Conservation (phyloP, 768 basidiomycete genomes). For the Lactarius quietus region DNA sequence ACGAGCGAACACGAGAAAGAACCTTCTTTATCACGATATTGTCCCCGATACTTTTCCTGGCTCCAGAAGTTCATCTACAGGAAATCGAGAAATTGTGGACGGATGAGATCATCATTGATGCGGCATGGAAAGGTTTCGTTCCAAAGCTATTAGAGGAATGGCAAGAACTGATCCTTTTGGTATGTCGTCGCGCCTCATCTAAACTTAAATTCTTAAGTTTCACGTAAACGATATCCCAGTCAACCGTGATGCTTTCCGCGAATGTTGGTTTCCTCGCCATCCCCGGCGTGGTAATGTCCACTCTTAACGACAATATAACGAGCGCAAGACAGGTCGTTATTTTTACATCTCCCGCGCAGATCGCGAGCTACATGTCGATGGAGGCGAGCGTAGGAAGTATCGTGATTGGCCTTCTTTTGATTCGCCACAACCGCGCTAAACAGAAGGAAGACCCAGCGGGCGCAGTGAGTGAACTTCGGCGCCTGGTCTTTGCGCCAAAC, state of each 20-base stretch:
- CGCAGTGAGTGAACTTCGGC: not conserved
- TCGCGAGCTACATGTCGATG: constrained; percentile 48
- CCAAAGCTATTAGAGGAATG: not conserved
- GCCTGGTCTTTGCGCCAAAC: not conserved
- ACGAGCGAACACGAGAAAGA: not conserved
- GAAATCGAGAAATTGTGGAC: not conserved
- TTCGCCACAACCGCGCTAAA: constrained; percentile 41
- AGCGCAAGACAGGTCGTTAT: not conserved
- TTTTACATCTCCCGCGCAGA: constrained; percentile 19
- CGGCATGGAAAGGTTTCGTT: not conserved
- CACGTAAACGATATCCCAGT: constrained; percentile 15
- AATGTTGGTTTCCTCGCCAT: constrained; percentile 37
- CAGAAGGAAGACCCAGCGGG: constrained; percentile 32
- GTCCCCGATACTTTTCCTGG: not conserved
- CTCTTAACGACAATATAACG: too few species aligned
- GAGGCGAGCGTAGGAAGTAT: constrained; percentile 45
- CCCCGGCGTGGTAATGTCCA: constrained; percentile 26
- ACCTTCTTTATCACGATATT: not conserved
- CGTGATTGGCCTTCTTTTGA: constrained; percentile 43
- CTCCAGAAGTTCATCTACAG: not conserved
- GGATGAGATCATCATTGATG: not conserved
- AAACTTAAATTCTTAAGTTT: not conserved
- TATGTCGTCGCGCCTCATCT: not conserved
- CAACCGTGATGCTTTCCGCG: constrained; percentile 34
- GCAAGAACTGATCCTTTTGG: constrained; percentile 1